Evolutionary conservation across 2,329 filamentous ascomycete species (phyloP).

Genomic region (Aureobasidium sp.): DNA sequence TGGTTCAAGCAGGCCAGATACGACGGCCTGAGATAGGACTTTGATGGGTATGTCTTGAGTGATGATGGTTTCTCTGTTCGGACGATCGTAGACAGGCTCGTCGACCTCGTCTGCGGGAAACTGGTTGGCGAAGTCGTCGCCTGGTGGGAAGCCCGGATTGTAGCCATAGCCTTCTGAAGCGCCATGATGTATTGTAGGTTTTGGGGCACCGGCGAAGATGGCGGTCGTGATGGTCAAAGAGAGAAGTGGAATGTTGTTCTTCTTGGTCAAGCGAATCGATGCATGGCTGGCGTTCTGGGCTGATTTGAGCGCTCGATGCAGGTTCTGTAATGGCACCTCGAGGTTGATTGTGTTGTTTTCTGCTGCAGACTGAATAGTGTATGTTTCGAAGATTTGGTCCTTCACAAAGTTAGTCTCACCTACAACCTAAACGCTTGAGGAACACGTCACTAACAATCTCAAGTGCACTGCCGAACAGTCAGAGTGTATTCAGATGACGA

Average conservation of each 20-base stretch:
- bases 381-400: constrained; percentile 79
- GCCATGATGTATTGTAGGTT: background rate
- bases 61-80: constrained; percentile 81
- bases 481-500: background rate
- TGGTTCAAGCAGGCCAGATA: constrained; percentile 92
- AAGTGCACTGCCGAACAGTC: constrained; percentile 29
- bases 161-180: background rate
- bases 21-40: constrained; percentile 71
- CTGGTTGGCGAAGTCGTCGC: background rate
- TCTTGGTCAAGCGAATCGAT: constrained; percentile 84
- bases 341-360: constrained; percentile 86
- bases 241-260: constrained; percentile 76
- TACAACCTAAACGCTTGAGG: background rate
- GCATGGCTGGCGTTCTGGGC: constrained; percentile 74
- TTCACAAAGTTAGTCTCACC: constrained; percentile 18
- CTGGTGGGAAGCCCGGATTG: background rate
- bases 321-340: constrained; percentile 78
- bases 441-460: constrained; percentile 30
- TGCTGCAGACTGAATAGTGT: constrained; percentile 78
- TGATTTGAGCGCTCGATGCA: constrained; percentile 87
- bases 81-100: constrained; percentile 32
- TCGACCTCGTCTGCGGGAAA: constrained; percentile 14
- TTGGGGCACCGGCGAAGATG: constrained; percentile 39
- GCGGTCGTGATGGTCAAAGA: constrained; percentile 83
- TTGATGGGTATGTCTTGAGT: constrained; percentile 95